Evolutionary conservation across 768 basidiomycete genomes (phyloP), one percentile per base, ranked within the genome.

Genomic region (Holtermanniella nyarrowii): DNA sequence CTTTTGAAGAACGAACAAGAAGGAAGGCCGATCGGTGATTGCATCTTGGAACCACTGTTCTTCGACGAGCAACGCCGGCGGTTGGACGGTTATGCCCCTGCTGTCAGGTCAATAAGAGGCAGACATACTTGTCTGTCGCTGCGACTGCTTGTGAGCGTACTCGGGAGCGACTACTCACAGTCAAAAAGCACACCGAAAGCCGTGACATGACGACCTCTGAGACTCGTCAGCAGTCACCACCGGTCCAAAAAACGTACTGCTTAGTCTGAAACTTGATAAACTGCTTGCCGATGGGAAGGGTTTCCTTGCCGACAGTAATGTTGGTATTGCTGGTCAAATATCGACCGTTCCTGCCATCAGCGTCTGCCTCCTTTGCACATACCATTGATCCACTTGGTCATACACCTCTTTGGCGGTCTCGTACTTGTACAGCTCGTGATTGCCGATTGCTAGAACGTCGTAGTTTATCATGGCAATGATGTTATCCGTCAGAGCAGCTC

Each of bases 281-380:
- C 14, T 81, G 80, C 42, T 76, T 80, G 79, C 57, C 65, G 10
- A 70, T 44, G 27, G 68, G 62, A 1, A 60, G 58, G 21, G 57
- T 59, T 39, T 72, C 60, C 59, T 78, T 76, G 14, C 76, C 55
- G 10, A 84, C 63, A 1, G 87, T 88, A 65, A 93, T 86, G 72
- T 91, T 86, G 50, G 80, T 85, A 61, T 93, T 93, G 1, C 83
- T 86, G 1, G 86, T 81, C 44, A 95, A 73, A 68, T 88, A 90
- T 42, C 82, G 77, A 4, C 84, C 86, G 5, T 78, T 75, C 69
- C 82, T 65, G 26, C 18, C 20, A 26, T 57, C 48, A 47, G 39
- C n/a, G n/a, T 42, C 48, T 43, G 27, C 26, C 20, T 40, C 53
- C 27, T 44, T 7, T 7, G 31, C 21, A 65, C 58, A 56, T 46